Evolutionary conservation across 768 basidiomycete genomes (phyloP), one percentile per base, ranked within the genome.

Genomic region (Hemileccinum impolitum): DNA sequence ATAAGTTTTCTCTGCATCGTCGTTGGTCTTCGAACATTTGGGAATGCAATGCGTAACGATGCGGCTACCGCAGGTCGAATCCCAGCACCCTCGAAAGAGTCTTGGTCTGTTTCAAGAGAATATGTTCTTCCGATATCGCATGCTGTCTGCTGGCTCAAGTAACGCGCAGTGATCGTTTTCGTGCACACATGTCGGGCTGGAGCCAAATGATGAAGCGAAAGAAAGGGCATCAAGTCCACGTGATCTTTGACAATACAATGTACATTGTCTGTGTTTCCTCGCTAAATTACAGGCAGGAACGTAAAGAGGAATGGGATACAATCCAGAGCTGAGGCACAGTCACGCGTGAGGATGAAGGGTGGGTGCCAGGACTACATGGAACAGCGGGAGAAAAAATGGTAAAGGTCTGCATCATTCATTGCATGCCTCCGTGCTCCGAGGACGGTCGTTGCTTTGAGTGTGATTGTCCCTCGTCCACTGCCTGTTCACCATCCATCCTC

Each of bases 21-120:
- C 0, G 87, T 90, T 3, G 87, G 85, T 32, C 64, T 49, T 51
- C 68, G 62, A 25, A 89, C 73, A 45, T 74, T 70, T 2, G 86
- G 86, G 65, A 88, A 90, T 14, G 85, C 84, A 13, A 60, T 61
- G 31, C 69, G 70, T 39, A 88, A 61, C 4, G 80, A 78, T 21
- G 71, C 59, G 11, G 75, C 72, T 28, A 86, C 72, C 23, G 69
- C 59, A 15, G 72, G 67, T 44, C 74, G 71, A 19, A 89, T 66
- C 17, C 84, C 84, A 6, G 82, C 68, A 15, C 71, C 70, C 60
- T 77, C 73, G 50, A 85, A 85, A 6, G 72, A 51, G 15, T 42
- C 51, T 4, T 46, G 50, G 19, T 49, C 56, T 1, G 2, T 23
- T n/a, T 50, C 39, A 41, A 25, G 38, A 19, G 34, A 43, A n/a